phyloP scores from a whole-genome alignment of 768 basidiomycete genomes.

The Podaxis sp. region DNA sequence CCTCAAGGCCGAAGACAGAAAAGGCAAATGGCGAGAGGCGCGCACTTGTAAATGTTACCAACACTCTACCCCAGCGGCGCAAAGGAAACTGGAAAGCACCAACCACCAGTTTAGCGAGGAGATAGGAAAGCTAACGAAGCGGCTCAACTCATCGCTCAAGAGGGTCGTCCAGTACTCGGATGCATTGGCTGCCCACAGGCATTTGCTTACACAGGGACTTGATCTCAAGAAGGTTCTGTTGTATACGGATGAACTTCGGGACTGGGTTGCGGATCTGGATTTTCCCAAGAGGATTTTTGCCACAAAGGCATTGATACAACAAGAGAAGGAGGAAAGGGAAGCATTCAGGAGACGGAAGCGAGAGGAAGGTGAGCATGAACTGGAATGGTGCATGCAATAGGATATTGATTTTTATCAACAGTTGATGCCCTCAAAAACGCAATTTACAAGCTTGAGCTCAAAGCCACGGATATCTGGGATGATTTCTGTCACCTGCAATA shows the following conservation, averaged over 20 bases:
- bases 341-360: neutral
- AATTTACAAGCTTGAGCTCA: constrained; percentile 2
- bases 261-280: constrained; percentile 12
- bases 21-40: constrained; percentile 7
- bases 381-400: neutral
- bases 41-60: constrained; percentile 7
- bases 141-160: constrained; percentile 1
- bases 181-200: constrained; percentile 3
- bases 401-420: neutral
- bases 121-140: neutral
- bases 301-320: neutral
- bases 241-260: constrained; percentile 13
- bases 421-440: neutral
- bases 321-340: neutral
- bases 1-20: constrained; percentile 6
- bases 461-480: constrained; percentile 9
- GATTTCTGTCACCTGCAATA: neutral
- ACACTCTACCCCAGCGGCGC: constrained; percentile 7
- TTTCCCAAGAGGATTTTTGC: constrained; percentile 2
- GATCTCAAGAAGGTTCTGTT: constrained; percentile 11
- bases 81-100: constrained; percentile 8
- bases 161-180: constrained; percentile 7
- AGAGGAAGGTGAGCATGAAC: neutral
- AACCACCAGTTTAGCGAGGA: constrained; percentile 4
- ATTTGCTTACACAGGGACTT: neutral